phyloP scores from a whole-genome alignment of 306 rosid species.

The Sesbania bispinosa region DNA sequence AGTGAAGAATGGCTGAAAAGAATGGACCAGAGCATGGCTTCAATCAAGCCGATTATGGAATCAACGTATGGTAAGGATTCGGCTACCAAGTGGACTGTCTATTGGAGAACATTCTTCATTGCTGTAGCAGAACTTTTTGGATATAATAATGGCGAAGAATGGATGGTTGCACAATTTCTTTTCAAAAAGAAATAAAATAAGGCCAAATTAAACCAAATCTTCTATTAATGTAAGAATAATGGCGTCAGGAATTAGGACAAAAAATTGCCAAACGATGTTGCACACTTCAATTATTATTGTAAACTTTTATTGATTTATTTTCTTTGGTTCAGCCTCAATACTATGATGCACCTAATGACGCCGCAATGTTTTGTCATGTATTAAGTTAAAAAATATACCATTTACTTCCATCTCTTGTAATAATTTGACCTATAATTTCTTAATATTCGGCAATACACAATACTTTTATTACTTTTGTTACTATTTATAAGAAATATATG shows the following conservation, averaged over 20 bases:
- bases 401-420: too few species aligned
- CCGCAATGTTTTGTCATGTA: too few species aligned
- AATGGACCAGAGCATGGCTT: conserved; percentile 53
- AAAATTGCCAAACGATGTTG: neutral
- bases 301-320: conserved; percentile 24
- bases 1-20: conserved; percentile 98
- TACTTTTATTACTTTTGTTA: too few species aligned
- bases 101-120: conserved; percentile 93
- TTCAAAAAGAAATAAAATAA: conserved; percentile 61
- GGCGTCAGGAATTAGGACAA: neutral
- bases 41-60: conserved; percentile 77
- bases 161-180: conserved; percentile 81
- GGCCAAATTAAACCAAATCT: neutral
- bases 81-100: conserved; percentile 86
- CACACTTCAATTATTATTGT: neutral
- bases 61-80: conserved; percentile 80
- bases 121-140: conserved; percentile 88
- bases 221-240: neutral
- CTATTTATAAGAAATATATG: too few species aligned
- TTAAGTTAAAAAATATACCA: too few species aligned
- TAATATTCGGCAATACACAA: too few species aligned
- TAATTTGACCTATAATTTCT: too few species aligned
- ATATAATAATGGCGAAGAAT: conserved; percentile 86
- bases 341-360: too few species aligned
- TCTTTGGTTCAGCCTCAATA: too few species aligned